phyloP scores from a whole-genome alignment of 225 moss, liverwort and hornwort species.

The Straminergon stramineum region DNA sequence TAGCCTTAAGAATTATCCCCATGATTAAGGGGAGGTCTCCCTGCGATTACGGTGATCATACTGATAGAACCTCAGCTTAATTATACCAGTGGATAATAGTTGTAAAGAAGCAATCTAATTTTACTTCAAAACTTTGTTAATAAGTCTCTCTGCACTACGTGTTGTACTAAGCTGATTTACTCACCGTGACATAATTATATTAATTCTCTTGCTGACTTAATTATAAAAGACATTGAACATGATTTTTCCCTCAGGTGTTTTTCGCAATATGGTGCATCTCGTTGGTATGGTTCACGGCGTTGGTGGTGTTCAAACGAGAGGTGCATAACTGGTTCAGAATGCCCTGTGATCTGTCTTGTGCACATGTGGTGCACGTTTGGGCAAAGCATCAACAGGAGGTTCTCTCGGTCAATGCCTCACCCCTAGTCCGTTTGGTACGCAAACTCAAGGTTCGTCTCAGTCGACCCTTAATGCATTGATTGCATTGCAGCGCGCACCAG shows the following conservation, averaged over 20 bases:
- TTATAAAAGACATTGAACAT: neutral
- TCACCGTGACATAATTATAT: neutral
- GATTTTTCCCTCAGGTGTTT: conserved; percentile 35
- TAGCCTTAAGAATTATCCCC: neutral
- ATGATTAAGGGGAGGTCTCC: neutral
- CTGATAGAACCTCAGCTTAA: too few species aligned
- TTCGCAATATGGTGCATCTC: conserved; percentile 59
- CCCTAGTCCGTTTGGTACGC: conserved; percentile 35
- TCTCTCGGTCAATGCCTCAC: conserved; percentile 30
- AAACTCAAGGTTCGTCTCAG: conserved; percentile 34
- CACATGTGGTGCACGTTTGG: conserved; percentile 45
- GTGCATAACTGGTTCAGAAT: conserved; percentile 66
- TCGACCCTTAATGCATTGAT: neutral
- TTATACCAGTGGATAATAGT: neutral
- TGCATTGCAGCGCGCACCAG: too few species aligned
- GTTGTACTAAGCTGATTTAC: neutral
- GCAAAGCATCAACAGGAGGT: conserved; percentile 46
- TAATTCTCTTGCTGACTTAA: neutral
- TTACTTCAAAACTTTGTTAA: too few species aligned
- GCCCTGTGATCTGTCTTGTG: conserved; percentile 40
- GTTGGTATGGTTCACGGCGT: conserved; percentile 41
- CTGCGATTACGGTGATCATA: neutral
- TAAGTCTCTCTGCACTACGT: neutral
- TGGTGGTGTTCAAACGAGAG: conserved; percentile 50
- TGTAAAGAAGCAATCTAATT: neutral